These are phyloP conservation scores for Aureobasidium lini DNA, from an alignment of 2,329 filamentous ascomycete genomes.

Conservation along the genomic window DNA sequence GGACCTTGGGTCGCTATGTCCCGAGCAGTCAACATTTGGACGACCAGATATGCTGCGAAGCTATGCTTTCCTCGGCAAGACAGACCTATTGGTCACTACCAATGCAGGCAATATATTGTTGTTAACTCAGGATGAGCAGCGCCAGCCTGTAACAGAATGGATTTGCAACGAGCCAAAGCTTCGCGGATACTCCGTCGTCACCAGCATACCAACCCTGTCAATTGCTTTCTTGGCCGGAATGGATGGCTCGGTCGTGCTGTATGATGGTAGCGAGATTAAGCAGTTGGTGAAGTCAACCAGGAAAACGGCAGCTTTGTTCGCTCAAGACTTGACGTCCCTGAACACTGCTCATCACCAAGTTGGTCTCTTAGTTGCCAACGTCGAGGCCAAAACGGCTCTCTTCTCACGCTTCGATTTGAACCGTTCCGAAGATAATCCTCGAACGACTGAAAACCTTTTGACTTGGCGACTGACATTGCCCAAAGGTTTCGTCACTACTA, in stretches of 20 bases:
- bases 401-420: not conserved
- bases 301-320: slow-evolving; percentile 37
- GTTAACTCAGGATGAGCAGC: slow-evolving; percentile 14
- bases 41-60: slow-evolving; percentile 45
- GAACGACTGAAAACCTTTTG: not conserved
- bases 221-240: slow-evolving; percentile 41
- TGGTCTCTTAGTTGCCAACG: slow-evolving; percentile 31
- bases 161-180: slow-evolving; percentile 32
- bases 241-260: slow-evolving; percentile 37
- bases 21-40: slow-evolving; percentile 18
- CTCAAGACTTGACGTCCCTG: not conserved
- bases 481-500: slow-evolving; percentile 45
- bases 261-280: slow-evolving; percentile 19
- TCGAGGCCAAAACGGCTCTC: slow-evolving; percentile 28
- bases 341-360: not conserved
- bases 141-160: slow-evolving; percentile 22
- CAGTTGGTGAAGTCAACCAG: slow-evolving; percentile 25
- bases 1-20: not conserved
- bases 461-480: slow-evolving; percentile 23
- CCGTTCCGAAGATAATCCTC: not conserved
- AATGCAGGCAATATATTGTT: slow-evolving; percentile 51
- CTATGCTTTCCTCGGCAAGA: slow-evolving; percentile 55
- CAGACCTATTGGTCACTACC: slow-evolving; percentile 51
- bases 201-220: slow-evolving; percentile 29
- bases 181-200: slow-evolving; percentile 41